Evolutionary conservation across 148 eudicot genomes (phyloP).

Genomic region (Heliamphora exappendiculata): DNA sequence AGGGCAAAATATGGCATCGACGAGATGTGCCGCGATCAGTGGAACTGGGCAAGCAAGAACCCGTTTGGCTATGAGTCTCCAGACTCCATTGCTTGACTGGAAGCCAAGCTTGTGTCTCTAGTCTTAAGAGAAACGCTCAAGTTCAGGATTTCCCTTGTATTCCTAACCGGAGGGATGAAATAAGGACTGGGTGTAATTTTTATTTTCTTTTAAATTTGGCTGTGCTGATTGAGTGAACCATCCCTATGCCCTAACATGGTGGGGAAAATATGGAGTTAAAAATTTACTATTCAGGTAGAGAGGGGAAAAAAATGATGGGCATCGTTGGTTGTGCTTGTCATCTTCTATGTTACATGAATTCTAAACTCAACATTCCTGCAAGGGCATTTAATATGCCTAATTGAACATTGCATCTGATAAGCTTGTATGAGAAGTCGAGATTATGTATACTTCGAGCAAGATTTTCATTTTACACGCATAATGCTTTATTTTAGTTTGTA

Average conservation of each 20-base stretch:
- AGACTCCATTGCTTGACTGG: constrained; percentile 22
- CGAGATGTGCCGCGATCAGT: constrained; percentile 90
- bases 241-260: too few relatives aligned
- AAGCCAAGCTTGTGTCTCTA: not conserved
- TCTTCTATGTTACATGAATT: too few relatives aligned
- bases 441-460: too few relatives aligned
- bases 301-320: too few relatives aligned
- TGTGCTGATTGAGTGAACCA: not conserved
- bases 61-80: constrained; percentile 71
- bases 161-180: not conserved
- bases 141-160: not conserved
- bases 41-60: constrained; percentile 97
- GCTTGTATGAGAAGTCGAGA: too few relatives aligned
- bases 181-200: not conserved
- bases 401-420: too few relatives aligned
- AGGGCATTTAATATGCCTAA: too few relatives aligned
- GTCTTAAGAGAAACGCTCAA: not conserved
- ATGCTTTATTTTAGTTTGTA: too few relatives aligned
- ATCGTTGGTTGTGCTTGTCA: too few relatives aligned
- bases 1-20: constrained; percentile 79
- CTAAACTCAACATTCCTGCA: too few relatives aligned
- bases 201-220: not conserved
- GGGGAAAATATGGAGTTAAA: not conserved
- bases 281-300: too few relatives aligned
- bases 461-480: too few relatives aligned